These are phyloP conservation scores for Fusarium sp. DNA, from an alignment of 2,329 filamentous ascomycete genomes.

Conservation along the genomic window DNA sequence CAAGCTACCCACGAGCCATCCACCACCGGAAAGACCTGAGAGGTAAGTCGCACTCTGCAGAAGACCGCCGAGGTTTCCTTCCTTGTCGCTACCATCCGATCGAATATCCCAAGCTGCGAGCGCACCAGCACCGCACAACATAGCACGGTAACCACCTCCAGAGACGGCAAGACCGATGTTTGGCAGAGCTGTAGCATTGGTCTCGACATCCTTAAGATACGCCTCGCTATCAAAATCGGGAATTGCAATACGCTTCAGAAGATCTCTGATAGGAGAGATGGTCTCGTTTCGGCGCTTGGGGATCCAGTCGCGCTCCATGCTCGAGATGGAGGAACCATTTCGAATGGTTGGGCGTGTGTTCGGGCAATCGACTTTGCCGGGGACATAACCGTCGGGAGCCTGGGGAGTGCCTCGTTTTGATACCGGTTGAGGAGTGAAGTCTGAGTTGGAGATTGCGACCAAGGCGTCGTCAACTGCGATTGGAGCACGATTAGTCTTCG, in stretches of 20 bases:
- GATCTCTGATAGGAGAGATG: conserved; percentile 76
- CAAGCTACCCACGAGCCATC: conserved; percentile 86
- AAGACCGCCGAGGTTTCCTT: conserved; percentile 81
- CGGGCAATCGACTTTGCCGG: conserved; percentile 75
- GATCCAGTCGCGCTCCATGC: conserved; percentile 80
- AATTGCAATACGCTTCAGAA: conserved; percentile 79
- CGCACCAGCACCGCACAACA: conserved; percentile 84
- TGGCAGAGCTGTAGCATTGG: conserved; percentile 53
- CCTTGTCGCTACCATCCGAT: conserved; percentile 59
- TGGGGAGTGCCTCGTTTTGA: conserved; percentile 46
- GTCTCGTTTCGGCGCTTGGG: conserved; percentile 77
- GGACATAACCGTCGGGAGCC: conserved; percentile 72
- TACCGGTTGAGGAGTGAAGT: conserved; percentile 29
- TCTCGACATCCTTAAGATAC: conserved; percentile 68
- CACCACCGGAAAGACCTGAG: conserved; percentile 82
- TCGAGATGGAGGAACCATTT: conserved; percentile 68
- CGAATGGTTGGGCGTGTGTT: conserved; percentile 75
- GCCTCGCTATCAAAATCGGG: conserved; percentile 77
- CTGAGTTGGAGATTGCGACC: conserved; percentile 32
- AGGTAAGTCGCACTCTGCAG: conserved; percentile 85
- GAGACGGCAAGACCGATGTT: conserved; percentile 81
- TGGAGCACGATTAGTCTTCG: conserved; percentile 24
- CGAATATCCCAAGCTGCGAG: conserved; percentile 82
- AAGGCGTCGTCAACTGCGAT: conserved; percentile 33
- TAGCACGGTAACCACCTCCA: conserved; percentile 87